A percentile compares a stretch with the other conserved stretches of the same genome.
These are phyloP conservation scores for Akebia trifoliata DNA, from an alignment of 164 flowering plant genomes.

Conservation along the genomic window DNA sequence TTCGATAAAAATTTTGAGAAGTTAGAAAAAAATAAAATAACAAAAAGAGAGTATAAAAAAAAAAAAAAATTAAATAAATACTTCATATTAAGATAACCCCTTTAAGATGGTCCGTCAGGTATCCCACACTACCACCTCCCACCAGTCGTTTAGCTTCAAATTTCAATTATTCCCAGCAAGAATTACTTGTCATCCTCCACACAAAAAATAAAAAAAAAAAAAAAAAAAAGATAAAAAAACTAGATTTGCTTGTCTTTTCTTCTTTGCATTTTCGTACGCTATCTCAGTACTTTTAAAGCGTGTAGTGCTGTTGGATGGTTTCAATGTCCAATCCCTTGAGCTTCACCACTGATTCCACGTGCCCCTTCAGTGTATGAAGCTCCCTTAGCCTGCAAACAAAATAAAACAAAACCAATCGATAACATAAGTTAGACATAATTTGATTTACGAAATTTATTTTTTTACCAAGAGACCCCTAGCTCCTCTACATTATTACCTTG, in stretches of 20 bases:
- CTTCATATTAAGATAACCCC: neutral
- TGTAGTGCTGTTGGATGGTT: slow-evolving; percentile 21
- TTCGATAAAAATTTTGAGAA: too few species aligned
- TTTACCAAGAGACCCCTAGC: neutral
- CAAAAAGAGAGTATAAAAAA: neutral
- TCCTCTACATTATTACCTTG: slow-evolving; percentile 11
- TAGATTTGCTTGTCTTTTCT: neutral
- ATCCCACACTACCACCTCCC: too few species aligned
- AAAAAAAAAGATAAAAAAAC: too few species aligned
- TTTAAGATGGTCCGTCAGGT: too few species aligned
- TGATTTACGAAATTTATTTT: too few species aligned
- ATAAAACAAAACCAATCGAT: neutral
- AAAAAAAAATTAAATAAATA: neutral
- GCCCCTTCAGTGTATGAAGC: slow-evolving; percentile 26
- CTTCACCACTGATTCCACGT: slow-evolving; percentile 25
- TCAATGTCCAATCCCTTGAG: slow-evolving; percentile 25
- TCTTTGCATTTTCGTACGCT: neutral
- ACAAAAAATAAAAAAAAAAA: too few species aligned
- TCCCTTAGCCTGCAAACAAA: slow-evolving; percentile 19
- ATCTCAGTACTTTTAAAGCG: slow-evolving; percentile 14
- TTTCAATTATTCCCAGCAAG: neutral
- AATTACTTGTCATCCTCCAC: neutral
- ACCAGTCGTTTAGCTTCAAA: too few species aligned
- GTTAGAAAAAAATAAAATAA: slow-evolving; percentile 4
- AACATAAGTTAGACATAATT: neutral